Percentiles rank a stretch among this genome's conserved stretches.
Evolutionary conservation across 352 stramenopile species (phyloP).

Genomic region (Globisporangium emineosum): DNA sequence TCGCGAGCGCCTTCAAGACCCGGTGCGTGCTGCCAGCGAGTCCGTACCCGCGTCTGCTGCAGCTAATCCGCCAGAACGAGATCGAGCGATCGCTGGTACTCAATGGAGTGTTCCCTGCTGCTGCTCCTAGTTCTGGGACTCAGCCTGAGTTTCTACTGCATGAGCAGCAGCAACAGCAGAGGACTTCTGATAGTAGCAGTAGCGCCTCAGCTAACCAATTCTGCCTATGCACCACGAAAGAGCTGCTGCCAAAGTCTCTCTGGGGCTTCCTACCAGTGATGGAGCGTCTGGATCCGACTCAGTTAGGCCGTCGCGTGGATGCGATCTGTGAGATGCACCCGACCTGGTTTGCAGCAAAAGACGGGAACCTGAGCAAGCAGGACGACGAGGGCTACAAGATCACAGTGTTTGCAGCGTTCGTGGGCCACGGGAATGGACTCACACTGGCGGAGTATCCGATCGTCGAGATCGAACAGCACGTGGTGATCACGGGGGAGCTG

Average conservation of each 20-base stretch:
- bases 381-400: conserved; percentile 26
- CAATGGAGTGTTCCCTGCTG: background rate
- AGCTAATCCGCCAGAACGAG: conserved; percentile 28
- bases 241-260: conserved; percentile 23
- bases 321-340: background rate
- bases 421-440: conserved; percentile 19
- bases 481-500: conserved; percentile 33
- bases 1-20: conserved; percentile 27
- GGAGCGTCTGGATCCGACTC: background rate
- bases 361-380: background rate
- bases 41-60: conserved; percentile 35
- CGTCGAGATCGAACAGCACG: conserved; percentile 31
- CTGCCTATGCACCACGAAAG: conserved; percentile 19
- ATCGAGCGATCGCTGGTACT: conserved; percentile 20
- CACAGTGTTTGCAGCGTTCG: conserved; percentile 23
- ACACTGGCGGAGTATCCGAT: conserved; percentile 11
- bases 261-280: conserved; percentile 26
- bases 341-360: conserved; percentile 10
- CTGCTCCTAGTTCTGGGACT: background rate
- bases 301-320: background rate
- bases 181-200: background rate
- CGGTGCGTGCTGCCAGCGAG: conserved; percentile 32
- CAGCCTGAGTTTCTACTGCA: conserved; percentile 14
- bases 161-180: conserved; percentile 14
- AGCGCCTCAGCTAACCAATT: background rate